phyloP scores from a whole-genome alignment of 345 rosid genomes.

The Murraya paniculata region DNA sequence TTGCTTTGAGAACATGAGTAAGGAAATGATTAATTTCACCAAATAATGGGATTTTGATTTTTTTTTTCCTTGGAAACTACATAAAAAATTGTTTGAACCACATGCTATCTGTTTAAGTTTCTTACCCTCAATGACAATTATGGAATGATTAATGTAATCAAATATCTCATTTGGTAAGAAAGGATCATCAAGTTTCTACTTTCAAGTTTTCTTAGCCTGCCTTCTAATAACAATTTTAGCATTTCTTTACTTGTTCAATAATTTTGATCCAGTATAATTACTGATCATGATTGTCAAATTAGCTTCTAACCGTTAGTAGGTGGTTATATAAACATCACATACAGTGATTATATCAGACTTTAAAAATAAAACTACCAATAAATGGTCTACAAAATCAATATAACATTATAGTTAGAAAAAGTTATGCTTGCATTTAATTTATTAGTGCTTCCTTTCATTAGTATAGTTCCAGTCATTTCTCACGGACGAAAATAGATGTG shows the following conservation, averaged over 20 bases:
- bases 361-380: neutral
- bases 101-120: neutral
- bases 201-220: constrained; percentile 6
- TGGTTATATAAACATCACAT: neutral
- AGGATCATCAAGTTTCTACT: neutral
- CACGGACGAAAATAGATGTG: no score
- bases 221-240: constrained; percentile 1
- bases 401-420: neutral
- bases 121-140: neutral
- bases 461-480: neutral
- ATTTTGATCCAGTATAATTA: constrained; percentile 1
- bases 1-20: no score
- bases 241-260: constrained; percentile 7
- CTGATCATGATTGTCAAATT: neutral
- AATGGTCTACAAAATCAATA: neutral
- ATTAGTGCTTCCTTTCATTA: neutral
- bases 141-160: constrained; percentile 4
- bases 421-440: neutral
- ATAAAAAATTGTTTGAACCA: neutral
- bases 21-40: no score
- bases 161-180: constrained; percentile 12
- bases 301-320: neutral
- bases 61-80: no score
- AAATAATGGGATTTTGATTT: no score
- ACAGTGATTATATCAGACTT: neutral